Base-by-base conservation (phyloP, 805 yeast genomes). In the Yarrowia alimentaria region DNA sequence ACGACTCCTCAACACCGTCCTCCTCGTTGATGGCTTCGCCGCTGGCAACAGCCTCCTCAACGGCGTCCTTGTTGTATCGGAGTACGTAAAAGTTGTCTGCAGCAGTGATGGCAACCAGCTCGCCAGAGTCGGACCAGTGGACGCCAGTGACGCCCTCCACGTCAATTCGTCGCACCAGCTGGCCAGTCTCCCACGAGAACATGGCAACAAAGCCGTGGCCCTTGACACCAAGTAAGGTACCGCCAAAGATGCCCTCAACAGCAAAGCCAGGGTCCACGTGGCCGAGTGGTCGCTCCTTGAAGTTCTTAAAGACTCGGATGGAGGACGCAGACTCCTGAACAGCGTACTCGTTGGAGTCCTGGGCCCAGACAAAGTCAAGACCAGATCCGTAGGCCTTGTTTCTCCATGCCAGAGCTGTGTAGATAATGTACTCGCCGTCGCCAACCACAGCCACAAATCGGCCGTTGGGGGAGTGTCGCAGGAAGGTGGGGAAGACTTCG, bases 371-470 rank as follows among this genome's bases (percentile, higher is more conserved):
- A 65, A 94, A 88, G 63, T 89, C 97, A 51, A 80, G 70, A 16
- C 95, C 96, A 53, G 79, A 76, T 56, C 98, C 98, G 67, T 85
- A 93, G 43, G 89, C 76, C 71, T 89, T 93, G 62, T 91, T 89
- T 72, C 99, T 81, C 99, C 99, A 93, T 1, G 98, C 98, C 61
- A 93, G 77, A 1, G 99, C 91, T 2, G 98, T 90, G 70, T 91
- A 93, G 51, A 93, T 83, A 60, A 91, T 87, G 66, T 88, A 91
- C 69, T 93, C 99, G 54, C 96, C 97, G 69, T 93, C 99, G 64
- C 99, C 99, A 37, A 91, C 84, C 43, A 93, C 96, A 20, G 98
- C 85, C 30, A 90, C 97, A 65, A 85, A 93, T 68, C 96, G 81
- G 57, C 99, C 99, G 65, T 93, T 93, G 56, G 98, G 97, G 35